These are phyloP conservation scores for Coleophoma crateriformis DNA, from an alignment of 2,329 filamentous ascomycete genomes.

Conservation along the genomic window DNA sequence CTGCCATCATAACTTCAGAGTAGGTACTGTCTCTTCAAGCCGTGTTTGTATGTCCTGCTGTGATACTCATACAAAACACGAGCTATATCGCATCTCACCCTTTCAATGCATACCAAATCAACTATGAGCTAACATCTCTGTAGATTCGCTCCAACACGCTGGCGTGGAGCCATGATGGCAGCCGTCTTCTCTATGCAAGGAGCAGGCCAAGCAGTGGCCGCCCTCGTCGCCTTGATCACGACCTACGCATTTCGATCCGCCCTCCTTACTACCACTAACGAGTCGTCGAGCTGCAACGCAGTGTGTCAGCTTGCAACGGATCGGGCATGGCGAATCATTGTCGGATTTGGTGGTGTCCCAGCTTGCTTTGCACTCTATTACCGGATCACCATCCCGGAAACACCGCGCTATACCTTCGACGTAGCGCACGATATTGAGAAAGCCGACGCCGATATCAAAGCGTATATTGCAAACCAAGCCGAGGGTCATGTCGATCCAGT, in stretches of 20 bases:
- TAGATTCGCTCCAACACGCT: conserved; percentile 74
- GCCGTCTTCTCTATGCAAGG: conserved; percentile 84
- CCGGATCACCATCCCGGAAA: conserved; percentile 80
- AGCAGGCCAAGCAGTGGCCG: conserved; percentile 69
- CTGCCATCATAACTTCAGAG: conserved; percentile 69
- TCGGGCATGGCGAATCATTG: conserved; percentile 76
- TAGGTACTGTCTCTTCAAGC: conserved; percentile 16
- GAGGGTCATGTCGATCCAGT: conserved; percentile 43
- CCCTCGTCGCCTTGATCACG: conserved; percentile 65
- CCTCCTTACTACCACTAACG: conserved; percentile 35
- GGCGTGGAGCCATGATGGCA: conserved; percentile 79
- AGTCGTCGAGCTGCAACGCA: conserved; percentile 48
- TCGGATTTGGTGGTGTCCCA: conserved; percentile 73
- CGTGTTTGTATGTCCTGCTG: not conserved
- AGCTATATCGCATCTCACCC: no score
- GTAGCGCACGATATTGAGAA: conserved; percentile 71
- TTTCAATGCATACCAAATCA: no score
- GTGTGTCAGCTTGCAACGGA: conserved; percentile 67
- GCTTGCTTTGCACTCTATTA: conserved; percentile 80
- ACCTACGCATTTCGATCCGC: conserved; percentile 56
- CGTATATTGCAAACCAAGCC: conserved; percentile 44
- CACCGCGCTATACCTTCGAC: conserved; percentile 78
- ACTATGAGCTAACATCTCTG: no score
- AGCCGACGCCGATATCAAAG: conserved; percentile 66
- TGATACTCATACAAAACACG: not conserved